Conservation (phyloP, 768 basidiomycete genomes). For the Kondoa malvinella region DNA sequence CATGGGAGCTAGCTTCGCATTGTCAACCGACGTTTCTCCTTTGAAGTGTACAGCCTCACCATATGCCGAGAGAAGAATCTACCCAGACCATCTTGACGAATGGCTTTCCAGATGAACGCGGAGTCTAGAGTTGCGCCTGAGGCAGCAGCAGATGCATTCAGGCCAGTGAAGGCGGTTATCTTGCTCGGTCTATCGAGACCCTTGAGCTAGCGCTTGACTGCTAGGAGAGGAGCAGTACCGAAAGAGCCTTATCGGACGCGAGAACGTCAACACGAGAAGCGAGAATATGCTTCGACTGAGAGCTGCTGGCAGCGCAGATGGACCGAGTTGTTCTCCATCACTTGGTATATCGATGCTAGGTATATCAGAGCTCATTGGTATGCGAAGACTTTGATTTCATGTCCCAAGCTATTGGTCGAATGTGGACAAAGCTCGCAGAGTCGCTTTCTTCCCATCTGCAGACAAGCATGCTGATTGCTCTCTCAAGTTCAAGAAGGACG, state of each 20-base stretch:
- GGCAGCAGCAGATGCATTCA: not conserved
- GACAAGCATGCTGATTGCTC: constrained; percentile 44
- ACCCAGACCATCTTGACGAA: not conserved
- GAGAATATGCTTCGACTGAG: not conserved
- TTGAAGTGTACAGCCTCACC: constrained; percentile 6
- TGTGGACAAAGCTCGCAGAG: too few relatives aligned
- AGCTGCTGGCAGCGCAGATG: not conserved
- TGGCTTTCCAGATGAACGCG: not conserved
- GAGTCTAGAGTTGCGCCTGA: not conserved
- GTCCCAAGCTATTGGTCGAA: too few relatives aligned
- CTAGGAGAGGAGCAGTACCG: not conserved
- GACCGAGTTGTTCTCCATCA: not conserved
- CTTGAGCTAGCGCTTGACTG: not conserved
- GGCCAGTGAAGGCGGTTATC: not conserved
- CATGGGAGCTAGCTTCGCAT: constrained; percentile 9
- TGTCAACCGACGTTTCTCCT: not conserved
- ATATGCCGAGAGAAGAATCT: not conserved
- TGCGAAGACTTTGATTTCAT: too few relatives aligned
- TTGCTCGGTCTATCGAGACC: not conserved
- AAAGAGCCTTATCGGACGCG: not conserved
- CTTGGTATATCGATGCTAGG: too few relatives aligned
- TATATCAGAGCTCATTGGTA: too few relatives aligned
- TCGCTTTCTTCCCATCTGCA: not conserved
- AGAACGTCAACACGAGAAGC: not conserved
- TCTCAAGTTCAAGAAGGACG: constrained; percentile 93